Evolutionary conservation across 73 alveolate genomes (phyloP).

Genomic region (Paramecium pentaurelia): DNA sequence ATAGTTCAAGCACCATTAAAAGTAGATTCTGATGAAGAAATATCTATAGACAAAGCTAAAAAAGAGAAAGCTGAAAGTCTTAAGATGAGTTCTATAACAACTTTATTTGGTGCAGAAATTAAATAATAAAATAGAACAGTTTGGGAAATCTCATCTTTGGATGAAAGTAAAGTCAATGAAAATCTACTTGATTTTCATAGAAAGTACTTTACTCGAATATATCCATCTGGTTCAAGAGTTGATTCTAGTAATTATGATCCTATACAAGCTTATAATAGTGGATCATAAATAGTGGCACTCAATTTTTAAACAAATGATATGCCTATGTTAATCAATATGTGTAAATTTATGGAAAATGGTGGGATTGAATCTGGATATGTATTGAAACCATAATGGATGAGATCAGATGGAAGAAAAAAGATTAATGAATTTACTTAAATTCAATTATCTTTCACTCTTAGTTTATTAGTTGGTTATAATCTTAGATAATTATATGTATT

Average conservation of each 20-base stretch:
- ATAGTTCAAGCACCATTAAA: background rate
- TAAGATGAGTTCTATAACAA: constrained; percentile 28
- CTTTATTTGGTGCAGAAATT: constrained; percentile 1
- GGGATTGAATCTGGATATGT: constrained; percentile 91
- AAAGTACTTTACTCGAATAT: constrained; percentile 79
- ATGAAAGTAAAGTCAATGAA: constrained; percentile 19
- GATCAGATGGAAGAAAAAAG: background rate
- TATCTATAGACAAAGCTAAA: background rate
- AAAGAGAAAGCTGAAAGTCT: background rate
- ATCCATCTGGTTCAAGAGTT: constrained; percentile 90
- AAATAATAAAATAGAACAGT: background rate
- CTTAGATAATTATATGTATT: constrained; percentile 55
- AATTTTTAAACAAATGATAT: constrained; percentile 86
- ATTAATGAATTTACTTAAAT: background rate
- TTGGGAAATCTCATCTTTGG: constrained; percentile 21
- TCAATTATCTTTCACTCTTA: background rate
- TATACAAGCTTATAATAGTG: constrained; percentile 77
- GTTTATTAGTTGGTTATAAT: constrained; percentile 51
- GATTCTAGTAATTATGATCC: constrained; percentile 92
- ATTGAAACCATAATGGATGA: constrained; percentile 77
- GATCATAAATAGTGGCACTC: constrained; percentile 89
- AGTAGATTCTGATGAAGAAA: constrained; percentile 17
- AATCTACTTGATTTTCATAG: constrained; percentile 67
- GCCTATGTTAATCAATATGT: constrained; percentile 79
- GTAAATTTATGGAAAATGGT: constrained; percentile 83